Percentiles rank a stretch among this genome's conserved stretches.
Conservation (phyloP, 2,329 filamentous ascomycete genomes). For the Sphaerulina musiva region DNA sequence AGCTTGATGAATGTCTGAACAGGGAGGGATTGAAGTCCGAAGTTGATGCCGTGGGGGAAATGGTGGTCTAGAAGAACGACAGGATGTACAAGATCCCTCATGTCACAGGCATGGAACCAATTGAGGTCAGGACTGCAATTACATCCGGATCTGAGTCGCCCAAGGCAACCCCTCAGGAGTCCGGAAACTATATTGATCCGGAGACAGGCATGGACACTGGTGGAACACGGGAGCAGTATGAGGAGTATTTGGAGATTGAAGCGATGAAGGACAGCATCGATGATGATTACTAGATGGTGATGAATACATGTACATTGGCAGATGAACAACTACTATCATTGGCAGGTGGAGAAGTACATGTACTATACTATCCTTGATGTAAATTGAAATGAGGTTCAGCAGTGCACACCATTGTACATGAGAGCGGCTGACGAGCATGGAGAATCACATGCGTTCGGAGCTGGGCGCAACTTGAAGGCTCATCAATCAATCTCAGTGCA, state of each 20-base stretch:
- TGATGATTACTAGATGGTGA: background rate
- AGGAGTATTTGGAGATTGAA: conserved; percentile 1
- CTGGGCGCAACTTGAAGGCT: too few relatives aligned
- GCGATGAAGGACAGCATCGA: background rate
- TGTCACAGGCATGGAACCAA: background rate
- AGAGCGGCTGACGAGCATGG: too few relatives aligned
- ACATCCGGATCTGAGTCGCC: background rate
- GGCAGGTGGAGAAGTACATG: too few relatives aligned
- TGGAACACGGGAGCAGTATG: background rate
- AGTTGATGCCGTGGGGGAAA: background rate
- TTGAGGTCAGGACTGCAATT: background rate
- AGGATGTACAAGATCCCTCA: background rate
- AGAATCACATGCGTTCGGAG: too few relatives aligned
- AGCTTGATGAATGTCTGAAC: background rate
- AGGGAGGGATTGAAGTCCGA: background rate
- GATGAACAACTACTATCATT: background rate
- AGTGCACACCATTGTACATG: too few relatives aligned
- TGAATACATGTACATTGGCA: too few relatives aligned
- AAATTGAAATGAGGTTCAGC: background rate
- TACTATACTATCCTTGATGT: background rate
- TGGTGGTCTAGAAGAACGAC: background rate
- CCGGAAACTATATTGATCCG: background rate
- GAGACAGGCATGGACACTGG: conserved; percentile 1
- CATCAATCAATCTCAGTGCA: too few relatives aligned
- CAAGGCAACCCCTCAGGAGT: background rate